phyloP scores from a whole-genome alignment of 441 rosid species.

The Erysimum cheiri region DNA sequence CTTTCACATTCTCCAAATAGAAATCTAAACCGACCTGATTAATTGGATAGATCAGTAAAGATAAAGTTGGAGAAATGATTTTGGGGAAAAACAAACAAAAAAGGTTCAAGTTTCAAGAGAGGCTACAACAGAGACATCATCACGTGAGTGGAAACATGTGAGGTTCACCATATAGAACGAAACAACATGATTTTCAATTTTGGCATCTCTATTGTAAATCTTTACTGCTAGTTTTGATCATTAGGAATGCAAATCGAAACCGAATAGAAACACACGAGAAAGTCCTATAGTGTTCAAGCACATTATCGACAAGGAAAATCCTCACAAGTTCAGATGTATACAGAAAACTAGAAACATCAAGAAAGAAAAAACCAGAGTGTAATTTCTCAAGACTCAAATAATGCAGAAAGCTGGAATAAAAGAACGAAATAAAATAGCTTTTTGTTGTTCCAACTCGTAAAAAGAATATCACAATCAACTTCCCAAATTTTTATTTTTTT shows the following conservation, averaged over 20 bases:
- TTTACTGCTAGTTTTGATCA: neutral
- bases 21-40: constrained; percentile 23
- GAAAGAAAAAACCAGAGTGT: neutral
- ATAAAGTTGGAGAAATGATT: neutral
- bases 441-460: neutral
- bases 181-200: neutral
- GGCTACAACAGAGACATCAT: constrained; percentile 31
- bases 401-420: neutral
- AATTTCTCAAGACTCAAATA: neutral
- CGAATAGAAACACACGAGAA: neutral
- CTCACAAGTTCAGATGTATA: neutral
- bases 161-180: neutral
- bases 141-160: constrained; percentile 39
- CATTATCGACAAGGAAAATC: neutral
- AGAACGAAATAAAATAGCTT: neutral
- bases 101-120: constrained; percentile 39
- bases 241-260: neutral
- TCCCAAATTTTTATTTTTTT: too few relatives aligned
- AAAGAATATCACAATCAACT: too few relatives aligned
- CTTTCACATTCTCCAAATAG: neutral
- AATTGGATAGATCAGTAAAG: constrained; percentile 3
- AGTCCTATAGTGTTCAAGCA: neutral
- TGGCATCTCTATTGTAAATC: neutral
- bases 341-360: neutral
- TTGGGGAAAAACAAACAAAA: constrained; percentile 24